These are phyloP conservation scores for Phialophora macrospora DNA, from an alignment of 2,329 filamentous ascomycete species.

Conservation along the genomic window DNA sequence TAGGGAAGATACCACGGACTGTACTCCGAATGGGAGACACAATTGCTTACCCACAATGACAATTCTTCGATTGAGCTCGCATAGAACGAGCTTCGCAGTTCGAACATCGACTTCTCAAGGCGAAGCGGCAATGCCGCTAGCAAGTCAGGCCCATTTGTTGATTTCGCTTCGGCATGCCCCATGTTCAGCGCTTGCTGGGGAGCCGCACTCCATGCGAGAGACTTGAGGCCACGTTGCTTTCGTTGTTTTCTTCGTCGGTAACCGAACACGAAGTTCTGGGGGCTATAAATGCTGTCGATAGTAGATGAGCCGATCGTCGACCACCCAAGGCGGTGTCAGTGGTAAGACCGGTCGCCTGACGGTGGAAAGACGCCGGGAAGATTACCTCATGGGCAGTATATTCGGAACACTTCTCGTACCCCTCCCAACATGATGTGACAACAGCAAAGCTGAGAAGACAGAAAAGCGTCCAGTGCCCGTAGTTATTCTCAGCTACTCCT, in stretches of 20 bases:
- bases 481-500: conserved; percentile 10
- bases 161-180: conserved; percentile 14
- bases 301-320: not conserved
- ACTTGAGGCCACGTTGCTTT: conserved; percentile 3
- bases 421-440: not conserved
- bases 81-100: conserved; percentile 1
- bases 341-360: not conserved
- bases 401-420: not conserved
- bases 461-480: not conserved
- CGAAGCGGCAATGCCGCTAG: not conserved
- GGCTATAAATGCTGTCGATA: conserved; percentile 1
- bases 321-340: not conserved
- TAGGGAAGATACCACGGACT: not conserved
- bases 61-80: conserved; percentile 6
- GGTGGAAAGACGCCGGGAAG: conserved; percentile 6
- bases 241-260: not conserved
- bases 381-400: conserved; percentile 13
- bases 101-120: not conserved
- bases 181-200: conserved; percentile 5
- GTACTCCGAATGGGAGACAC: not conserved
- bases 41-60: not conserved
- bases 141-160: not conserved
- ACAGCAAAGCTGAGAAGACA: not conserved
- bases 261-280: conserved; percentile 10
- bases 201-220: conserved; percentile 1